phyloP scores from a whole-genome alignment of 2,329 filamentous ascomycete genomes.

The Apiospora saccharicola region DNA sequence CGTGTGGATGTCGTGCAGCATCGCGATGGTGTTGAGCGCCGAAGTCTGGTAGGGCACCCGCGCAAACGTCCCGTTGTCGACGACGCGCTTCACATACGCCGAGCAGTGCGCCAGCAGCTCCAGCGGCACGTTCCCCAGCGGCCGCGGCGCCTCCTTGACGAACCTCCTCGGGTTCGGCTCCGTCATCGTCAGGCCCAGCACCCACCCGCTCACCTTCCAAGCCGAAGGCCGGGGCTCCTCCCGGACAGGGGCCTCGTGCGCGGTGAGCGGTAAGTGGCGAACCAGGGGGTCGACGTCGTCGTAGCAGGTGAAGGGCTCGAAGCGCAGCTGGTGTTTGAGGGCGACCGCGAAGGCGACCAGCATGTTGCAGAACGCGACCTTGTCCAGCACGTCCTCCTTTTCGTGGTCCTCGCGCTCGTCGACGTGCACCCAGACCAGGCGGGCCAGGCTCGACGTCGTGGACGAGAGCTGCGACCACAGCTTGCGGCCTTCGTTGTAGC shows the following conservation, averaged over 20 bases:
- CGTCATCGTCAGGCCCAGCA: constrained; percentile 79
- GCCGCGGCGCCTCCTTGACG: constrained; percentile 75
- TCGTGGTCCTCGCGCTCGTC: constrained; percentile 63
- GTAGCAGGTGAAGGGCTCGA: constrained; percentile 82
- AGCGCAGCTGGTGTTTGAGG: constrained; percentile 83
- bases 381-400: constrained; percentile 74
- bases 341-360: constrained; percentile 79
- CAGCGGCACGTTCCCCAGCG: constrained; percentile 81
- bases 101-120: constrained; percentile 80
- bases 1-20: constrained; percentile 75
- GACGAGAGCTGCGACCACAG: constrained; percentile 67
- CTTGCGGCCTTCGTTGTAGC: constrained; percentile 67
- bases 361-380: constrained; percentile 66
- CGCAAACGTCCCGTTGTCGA: constrained; percentile 61
- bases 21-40: constrained; percentile 64
- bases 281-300: constrained; percentile 75
- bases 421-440: constrained; percentile 84
- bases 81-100: constrained; percentile 69
- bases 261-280: constrained; percentile 73
- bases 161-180: constrained; percentile 79
- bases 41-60: constrained; percentile 65
- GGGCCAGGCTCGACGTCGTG: constrained; percentile 72
- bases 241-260: constrained; percentile 46
- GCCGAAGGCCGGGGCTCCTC: constrained; percentile 51
- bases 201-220: constrained; percentile 73